These are phyloP conservation scores for Gaeumannomyces tritici DNA, from an alignment of 2,329 filamentous ascomycete species.

Conservation along the genomic window DNA sequence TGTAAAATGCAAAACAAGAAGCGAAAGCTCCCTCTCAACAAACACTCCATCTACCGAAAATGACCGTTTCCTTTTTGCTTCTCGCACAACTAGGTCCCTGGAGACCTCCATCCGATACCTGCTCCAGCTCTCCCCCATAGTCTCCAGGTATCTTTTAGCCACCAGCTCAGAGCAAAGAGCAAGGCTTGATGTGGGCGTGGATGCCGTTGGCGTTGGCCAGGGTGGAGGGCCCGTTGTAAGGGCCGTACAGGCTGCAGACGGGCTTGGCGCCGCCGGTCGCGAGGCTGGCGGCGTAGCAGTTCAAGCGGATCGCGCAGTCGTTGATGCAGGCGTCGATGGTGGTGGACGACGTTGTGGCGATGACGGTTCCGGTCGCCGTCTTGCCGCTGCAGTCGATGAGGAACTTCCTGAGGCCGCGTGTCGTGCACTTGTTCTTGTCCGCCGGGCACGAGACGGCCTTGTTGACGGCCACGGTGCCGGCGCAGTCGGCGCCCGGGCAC, in stretches of 20 bases:
- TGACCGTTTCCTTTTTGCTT: too few species aligned
- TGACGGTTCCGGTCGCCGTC: not conserved
- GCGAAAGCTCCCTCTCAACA: too few species aligned
- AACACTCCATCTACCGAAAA: too few species aligned
- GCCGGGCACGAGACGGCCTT: not conserved
- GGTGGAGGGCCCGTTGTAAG: not conserved
- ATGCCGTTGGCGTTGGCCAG: not conserved
- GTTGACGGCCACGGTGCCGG: constrained; percentile 11
- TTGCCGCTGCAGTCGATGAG: not conserved
- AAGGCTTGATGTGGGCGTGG: not conserved
- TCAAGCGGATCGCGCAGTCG: not conserved
- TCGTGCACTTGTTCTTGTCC: not conserved
- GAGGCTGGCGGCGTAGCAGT: not conserved
- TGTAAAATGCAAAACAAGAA: too few species aligned
- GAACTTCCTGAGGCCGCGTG: not conserved
- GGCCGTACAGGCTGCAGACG: not conserved
- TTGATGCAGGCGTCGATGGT: not conserved
- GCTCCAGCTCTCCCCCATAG: too few species aligned
- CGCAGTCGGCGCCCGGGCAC: not conserved
- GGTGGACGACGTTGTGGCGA: not conserved
- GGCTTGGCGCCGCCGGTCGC: too few species aligned
- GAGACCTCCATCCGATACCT: too few species aligned
- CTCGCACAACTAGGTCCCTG: too few species aligned
- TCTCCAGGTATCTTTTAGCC: too few species aligned
- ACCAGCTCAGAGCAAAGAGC: not conserved